phyloP scores from a whole-genome alignment of 257 asterid species.

The Leonotis leonurus region DNA sequence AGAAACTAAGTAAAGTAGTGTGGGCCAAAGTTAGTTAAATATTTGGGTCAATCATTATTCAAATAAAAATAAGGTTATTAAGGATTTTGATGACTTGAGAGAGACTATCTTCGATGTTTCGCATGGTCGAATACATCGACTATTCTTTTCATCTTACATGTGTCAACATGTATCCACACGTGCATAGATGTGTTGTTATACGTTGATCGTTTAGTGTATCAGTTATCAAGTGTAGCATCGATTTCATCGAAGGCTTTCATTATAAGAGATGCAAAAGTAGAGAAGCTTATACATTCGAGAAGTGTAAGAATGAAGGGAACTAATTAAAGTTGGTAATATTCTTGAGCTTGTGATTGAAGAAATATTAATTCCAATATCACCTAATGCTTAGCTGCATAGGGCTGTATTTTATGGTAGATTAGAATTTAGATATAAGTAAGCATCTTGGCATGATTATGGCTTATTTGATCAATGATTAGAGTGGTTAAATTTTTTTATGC shows the following conservation, averaged over 20 bases:
- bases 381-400: conserved; percentile 30
- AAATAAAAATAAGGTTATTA: neutral
- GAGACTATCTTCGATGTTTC: neutral
- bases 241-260: neutral
- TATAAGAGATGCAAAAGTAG: neutral
- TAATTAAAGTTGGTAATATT: neutral
- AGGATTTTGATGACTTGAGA: neutral
- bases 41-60: neutral
- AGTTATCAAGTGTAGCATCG: neutral
- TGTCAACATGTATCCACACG: neutral
- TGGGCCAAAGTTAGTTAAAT: conserved; percentile 12
- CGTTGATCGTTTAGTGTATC: neutral
- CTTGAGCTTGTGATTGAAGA: neutral
- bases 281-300: neutral
- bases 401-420: conserved; percentile 20
- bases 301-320: neutral
- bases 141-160: neutral
- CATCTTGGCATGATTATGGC: conserved; percentile 15
- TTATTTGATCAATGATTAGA: conserved; percentile 11
- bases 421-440: too few relatives aligned
- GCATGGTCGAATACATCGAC: neutral
- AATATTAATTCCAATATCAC: neutral
- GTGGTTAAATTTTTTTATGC: neutral
- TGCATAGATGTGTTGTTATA: neutral
- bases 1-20: conserved; percentile 8